A percentile compares a stretch with the other conserved stretches of the same genome.
Conservation (phyloP, 257 asterid genomes). For the Solanum arcanum region DNA sequence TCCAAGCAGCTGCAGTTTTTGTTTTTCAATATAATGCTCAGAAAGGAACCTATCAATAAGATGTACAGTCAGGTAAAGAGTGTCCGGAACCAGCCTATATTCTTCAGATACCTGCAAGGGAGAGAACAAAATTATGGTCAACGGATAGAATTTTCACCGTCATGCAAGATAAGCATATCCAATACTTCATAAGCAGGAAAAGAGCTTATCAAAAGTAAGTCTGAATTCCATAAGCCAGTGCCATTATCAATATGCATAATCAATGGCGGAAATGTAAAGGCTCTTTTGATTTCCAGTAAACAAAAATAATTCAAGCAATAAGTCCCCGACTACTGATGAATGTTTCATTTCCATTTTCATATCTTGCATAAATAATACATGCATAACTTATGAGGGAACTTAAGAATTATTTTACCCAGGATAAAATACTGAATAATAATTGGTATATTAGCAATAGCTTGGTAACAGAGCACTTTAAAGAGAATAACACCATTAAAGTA, state of each 20-base stretch:
- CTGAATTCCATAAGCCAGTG: background rate
- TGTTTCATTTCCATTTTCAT: background rate
- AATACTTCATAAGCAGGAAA: background rate
- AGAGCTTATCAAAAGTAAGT: background rate
- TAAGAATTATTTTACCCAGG: background rate
- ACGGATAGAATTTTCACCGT: background rate
- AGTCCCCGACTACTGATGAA: background rate
- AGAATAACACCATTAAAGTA: background rate
- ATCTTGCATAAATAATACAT: background rate
- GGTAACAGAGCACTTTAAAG: background rate
- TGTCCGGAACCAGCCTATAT: slow-evolving; percentile 82
- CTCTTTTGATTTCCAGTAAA: background rate
- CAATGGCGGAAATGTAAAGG: background rate
- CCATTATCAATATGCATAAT: background rate
- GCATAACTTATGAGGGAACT: background rate
- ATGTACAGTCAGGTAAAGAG: slow-evolving; percentile 93
- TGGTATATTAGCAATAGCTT: background rate
- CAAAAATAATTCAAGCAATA: background rate
- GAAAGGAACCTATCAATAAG: slow-evolving; percentile 88
- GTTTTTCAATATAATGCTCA: slow-evolving; percentile 64
- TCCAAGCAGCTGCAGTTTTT: slow-evolving; percentile 88
- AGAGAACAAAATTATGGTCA: background rate
- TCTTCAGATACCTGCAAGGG: slow-evolving; percentile 90
- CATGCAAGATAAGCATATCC: background rate
- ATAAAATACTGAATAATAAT: background rate